These are phyloP conservation scores for Musa schizocarpa DNA, from an alignment of 176 grass and related monocot species.

Conservation along the genomic window DNA sequence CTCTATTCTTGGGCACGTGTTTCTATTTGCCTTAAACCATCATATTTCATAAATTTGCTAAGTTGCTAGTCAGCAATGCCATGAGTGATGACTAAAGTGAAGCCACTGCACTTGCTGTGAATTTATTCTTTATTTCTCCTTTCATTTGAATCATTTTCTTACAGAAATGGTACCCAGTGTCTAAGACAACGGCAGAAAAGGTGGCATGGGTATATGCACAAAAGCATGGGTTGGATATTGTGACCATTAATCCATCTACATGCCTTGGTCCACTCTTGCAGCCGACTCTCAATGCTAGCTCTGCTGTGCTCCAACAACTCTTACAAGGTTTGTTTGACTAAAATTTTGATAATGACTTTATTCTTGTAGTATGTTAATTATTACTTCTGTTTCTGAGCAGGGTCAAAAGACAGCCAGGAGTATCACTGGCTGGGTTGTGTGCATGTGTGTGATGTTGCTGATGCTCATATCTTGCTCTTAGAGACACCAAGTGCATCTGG, in stretches of 20 bases:
- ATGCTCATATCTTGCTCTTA: conserved; percentile 17
- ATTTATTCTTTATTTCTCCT: not conserved
- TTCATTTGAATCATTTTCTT: not conserved
- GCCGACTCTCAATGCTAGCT: conserved; percentile 17
- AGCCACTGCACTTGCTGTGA: not conserved
- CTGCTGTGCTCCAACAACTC: conserved; percentile 18
- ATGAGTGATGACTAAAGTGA: not conserved
- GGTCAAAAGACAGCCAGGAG: conserved; percentile 15
- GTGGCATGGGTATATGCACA: conserved; percentile 19
- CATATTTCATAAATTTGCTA: too few species aligned
- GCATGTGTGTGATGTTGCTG: conserved; percentile 22
- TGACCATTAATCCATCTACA: conserved; percentile 17
- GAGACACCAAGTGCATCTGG: conserved; percentile 16
- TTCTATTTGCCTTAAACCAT: too few species aligned
- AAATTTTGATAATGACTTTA: not conserved
- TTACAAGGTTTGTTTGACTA: conserved; percentile 6
- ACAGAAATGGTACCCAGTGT: conserved; percentile 24
- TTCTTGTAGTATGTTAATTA: not conserved
- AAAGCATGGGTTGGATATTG: conserved; percentile 16
- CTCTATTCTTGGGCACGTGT: too few species aligned
- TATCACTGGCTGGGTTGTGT: conserved; percentile 18
- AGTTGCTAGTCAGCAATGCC: not conserved
- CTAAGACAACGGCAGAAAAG: conserved; percentile 18
- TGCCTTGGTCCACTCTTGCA: conserved; percentile 21
- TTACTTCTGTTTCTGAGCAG: not conserved